A percentile compares a stretch with the other conserved stretches of the same genome.
Conservation (phyloP, 805 yeast species). For the Naumovozyma baii region DNA sequence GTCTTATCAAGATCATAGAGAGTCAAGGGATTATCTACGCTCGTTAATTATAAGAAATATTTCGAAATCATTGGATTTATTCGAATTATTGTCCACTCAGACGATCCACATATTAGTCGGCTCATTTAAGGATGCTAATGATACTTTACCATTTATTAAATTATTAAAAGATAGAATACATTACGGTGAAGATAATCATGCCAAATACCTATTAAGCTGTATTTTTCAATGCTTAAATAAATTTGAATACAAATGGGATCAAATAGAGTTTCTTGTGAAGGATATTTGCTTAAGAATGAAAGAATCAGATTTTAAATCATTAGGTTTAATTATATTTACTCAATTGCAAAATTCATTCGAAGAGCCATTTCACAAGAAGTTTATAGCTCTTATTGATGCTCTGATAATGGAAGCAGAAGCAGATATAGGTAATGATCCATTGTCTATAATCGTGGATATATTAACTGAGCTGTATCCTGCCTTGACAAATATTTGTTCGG, state of each 20-base stretch:
- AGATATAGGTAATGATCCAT: slow-evolving; percentile 16
- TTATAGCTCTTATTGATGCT: slow-evolving; percentile 13
- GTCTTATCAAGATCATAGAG: slow-evolving; percentile 23
- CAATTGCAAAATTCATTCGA: slow-evolving; percentile 10
- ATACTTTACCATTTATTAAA: slow-evolving; percentile 10
- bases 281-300: slow-evolving; percentile 16
- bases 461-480: slow-evolving; percentile 24
- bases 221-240: slow-evolving; percentile 22
- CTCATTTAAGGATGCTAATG: slow-evolving; percentile 12
- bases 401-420: slow-evolving; percentile 21
- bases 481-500: slow-evolving; percentile 21
- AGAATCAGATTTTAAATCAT: slow-evolving; percentile 14
- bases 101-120: slow-evolving; percentile 18
- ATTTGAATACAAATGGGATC: slow-evolving; percentile 19
- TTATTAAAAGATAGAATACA: slow-evolving; percentile 16
- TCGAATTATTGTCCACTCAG: slow-evolving; percentile 13
- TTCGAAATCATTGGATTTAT: slow-evolving; percentile 13
- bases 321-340: slow-evolving; percentile 16
- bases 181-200: slow-evolving; percentile 13
- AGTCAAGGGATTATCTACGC: slow-evolving; percentile 13
- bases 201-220: slow-evolving; percentile 14
- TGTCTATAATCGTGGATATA: slow-evolving; percentile 14
- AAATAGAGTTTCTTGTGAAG: slow-evolving; percentile 19
- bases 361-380: slow-evolving; percentile 12
- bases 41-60: slow-evolving; percentile 10